Evolutionary conservation across 2,329 filamentous ascomycete species (phyloP), one percentile per base, ranked within the genome.

Genomic region (Aureobasidium sp.): DNA sequence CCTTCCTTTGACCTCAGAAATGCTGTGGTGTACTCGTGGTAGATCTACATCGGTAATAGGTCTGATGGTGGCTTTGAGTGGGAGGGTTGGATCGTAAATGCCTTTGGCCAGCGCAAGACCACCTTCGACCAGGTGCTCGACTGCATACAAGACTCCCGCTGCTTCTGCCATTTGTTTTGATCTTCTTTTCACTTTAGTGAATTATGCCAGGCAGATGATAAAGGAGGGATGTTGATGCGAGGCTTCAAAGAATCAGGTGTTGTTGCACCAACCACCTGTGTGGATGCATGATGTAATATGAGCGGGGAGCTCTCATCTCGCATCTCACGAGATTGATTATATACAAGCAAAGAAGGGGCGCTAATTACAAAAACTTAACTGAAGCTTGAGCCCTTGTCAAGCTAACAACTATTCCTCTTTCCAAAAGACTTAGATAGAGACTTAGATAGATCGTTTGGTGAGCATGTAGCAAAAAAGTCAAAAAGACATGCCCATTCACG

Each of bases 1-100:
- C 64, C 79, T 78, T 58, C 79, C 76, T 62, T 78, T 78, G 64
- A 85, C 74, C 49, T 82, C 71, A 4, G 79, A 81, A 51, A 84
- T 66, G 3, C 79, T 80, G 69, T 85, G 82, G 48, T 78, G 70
- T 9, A 77, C 76, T 59, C 81, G 76, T 7, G 76, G 74, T 11
- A 85, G 74, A 61, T 72, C 62, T 63, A 76, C 66, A 65, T 75
- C 67, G 63, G 68, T 75, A 57, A 85, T 75, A 58, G 78, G 79
- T 10, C 73, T 75, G 48, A 83, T 76, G 1, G 76, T 77, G 8
- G 79, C 79, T 63, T 78, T 80, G 58, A 84, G 72, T 11, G 81
- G 80, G 48, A 79, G 74, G 0, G 81, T 82, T 1, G 81, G 79
- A 57, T 77, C 70, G 9, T 74, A 73, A 14, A 77, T 71, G 61